These are phyloP conservation scores for Lathyrus aphaca DNA, from an alignment of 306 rosid species.

Conservation along the genomic window DNA sequence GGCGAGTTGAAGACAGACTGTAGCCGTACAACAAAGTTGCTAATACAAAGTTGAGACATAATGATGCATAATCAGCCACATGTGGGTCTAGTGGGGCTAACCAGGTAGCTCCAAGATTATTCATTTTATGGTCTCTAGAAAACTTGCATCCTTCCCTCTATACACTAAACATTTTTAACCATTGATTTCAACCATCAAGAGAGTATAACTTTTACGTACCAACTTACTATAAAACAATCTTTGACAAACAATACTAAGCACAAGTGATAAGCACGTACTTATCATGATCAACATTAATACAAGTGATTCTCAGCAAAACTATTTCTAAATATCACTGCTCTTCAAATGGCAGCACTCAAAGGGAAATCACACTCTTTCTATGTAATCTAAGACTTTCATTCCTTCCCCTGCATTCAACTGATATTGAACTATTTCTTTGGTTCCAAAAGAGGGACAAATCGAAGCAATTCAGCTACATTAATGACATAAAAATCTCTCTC, in stretches of 20 bases:
- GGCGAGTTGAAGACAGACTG: too few species aligned
- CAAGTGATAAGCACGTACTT: neutral
- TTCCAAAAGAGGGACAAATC: neutral
- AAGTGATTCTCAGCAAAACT: neutral
- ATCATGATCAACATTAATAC: conserved; percentile 25
- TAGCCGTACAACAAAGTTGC: too few species aligned
- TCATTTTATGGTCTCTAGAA: neutral
- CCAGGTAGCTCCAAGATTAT: too few species aligned
- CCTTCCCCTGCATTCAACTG: conserved; percentile 10
- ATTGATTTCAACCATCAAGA: neutral
- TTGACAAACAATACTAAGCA: conserved; percentile 2
- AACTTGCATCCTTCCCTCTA: neutral
- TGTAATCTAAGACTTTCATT: neutral
- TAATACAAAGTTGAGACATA: too few species aligned
- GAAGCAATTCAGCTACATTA: conserved; percentile 37
- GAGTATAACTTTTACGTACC: neutral
- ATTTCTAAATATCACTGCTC: conserved; percentile 2
- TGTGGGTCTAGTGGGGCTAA: too few species aligned
- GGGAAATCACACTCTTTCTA: neutral
- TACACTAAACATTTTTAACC: neutral
- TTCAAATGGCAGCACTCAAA: conserved; percentile 12
- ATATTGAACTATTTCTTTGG: neutral
- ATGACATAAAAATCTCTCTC: conserved; percentile 43
- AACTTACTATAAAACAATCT: neutral
- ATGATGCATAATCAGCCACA: too few species aligned